These are phyloP conservation scores for Boletus hoseneyae DNA, from an alignment of 1,284 basidiomycete genomes.

Conservation along the genomic window DNA sequence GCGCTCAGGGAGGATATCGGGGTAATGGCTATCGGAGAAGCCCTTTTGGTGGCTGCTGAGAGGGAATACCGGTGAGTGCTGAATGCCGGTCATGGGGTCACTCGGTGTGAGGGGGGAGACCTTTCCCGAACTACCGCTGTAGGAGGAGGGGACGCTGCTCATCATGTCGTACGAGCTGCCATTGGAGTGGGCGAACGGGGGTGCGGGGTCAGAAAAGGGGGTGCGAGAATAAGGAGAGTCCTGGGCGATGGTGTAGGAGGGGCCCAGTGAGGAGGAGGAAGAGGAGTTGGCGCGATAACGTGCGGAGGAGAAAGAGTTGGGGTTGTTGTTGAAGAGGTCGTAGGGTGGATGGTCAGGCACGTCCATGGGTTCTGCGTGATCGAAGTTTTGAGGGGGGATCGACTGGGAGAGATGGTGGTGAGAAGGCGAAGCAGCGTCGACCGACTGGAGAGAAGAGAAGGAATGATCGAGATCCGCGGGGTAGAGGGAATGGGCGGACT, in stretches of 20 bases:
- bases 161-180: constrained; percentile 62
- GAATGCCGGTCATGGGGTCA: constrained; percentile 55
- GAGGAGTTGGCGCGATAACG: constrained; percentile 66
- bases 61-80: constrained; percentile 52
- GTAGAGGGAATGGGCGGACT: constrained; percentile 45
- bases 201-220: constrained; percentile 55
- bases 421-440: constrained; percentile 32
- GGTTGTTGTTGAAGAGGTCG: constrained; percentile 55
- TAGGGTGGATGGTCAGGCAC: constrained; percentile 52
- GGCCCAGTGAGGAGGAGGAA: constrained; percentile 59
- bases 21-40: constrained; percentile 47
- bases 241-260: constrained; percentile 47
- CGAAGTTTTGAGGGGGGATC: constrained; percentile 37
- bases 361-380: constrained; percentile 44
- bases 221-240: constrained; percentile 57
- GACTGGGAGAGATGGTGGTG: constrained; percentile 35
- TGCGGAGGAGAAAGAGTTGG: constrained; percentile 48
- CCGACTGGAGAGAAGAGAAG: constrained; percentile 39
- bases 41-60: constrained; percentile 46
- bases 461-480: constrained; percentile 47
- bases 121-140: constrained; percentile 59
- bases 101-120: constrained; percentile 69
- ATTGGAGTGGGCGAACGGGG: constrained; percentile 50
- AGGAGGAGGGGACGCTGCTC: constrained; percentile 55
- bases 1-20: constrained; percentile 55